Conservation (phyloP, 1,284 basidiomycete genomes). For the Tilletia setariae region DNA sequence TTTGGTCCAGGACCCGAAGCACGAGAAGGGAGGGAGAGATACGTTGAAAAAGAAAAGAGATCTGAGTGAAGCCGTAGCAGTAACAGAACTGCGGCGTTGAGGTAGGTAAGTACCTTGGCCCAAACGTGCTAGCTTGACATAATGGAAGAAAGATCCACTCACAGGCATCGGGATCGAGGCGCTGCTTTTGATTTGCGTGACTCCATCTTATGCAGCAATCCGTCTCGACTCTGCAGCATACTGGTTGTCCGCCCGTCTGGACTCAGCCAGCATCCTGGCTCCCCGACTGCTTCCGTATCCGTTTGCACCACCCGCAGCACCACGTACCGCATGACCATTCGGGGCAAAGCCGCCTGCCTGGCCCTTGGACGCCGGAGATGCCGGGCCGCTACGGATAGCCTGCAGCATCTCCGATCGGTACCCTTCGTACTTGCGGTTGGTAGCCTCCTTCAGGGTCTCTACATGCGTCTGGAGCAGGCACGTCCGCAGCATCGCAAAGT, state of each 20-base stretch:
- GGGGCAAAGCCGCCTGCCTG: not conserved
- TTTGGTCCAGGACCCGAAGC: not conserved
- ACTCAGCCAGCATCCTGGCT: conserved; percentile 1
- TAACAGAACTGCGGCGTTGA: no score
- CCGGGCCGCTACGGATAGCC: not conserved
- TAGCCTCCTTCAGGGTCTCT: conserved; percentile 7
- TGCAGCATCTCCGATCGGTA: conserved; percentile 15
- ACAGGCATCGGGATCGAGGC: no score
- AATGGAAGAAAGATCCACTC: no score
- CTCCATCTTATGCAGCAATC: not conserved
- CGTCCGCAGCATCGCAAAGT: conserved; percentile 74
- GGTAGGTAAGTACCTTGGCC: no score
- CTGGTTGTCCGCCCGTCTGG: not conserved
- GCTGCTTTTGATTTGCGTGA: no score
- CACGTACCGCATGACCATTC: not conserved
- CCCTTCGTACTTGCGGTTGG: conserved; percentile 8
- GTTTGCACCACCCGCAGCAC: not conserved
- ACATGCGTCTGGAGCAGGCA: conserved; percentile 60
- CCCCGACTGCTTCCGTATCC: conserved; percentile 2
- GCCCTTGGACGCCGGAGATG: not conserved
- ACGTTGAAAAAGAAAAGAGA: no score
- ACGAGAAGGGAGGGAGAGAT: no score
- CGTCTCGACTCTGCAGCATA: conserved; percentile 8
- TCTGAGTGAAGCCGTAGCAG: no score
- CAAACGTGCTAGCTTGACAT: no score